phyloP scores from a whole-genome alignment of 2,329 filamentous ascomycete genomes.

The Seiridium unicorne region DNA sequence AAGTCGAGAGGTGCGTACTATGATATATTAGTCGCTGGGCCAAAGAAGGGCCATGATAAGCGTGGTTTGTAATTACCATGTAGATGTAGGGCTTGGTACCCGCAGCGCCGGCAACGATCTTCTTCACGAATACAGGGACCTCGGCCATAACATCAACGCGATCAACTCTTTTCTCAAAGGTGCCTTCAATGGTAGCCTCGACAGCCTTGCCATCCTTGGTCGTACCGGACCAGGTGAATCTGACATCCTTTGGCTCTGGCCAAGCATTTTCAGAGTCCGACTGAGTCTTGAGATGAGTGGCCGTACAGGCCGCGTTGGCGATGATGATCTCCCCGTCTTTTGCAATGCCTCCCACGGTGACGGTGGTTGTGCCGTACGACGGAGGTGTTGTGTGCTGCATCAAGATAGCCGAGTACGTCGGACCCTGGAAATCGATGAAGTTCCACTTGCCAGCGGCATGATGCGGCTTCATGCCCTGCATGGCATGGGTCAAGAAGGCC shows the following conservation, averaged over 20 bases:
- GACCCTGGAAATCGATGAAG: constrained; percentile 87
- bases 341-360: constrained; percentile 79
- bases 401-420: constrained; percentile 80
- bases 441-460: constrained; percentile 93
- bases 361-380: constrained; percentile 83
- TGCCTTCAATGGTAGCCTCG: constrained; percentile 66
- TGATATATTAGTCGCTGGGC: constrained; percentile 1
- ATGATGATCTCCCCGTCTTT: constrained; percentile 79
- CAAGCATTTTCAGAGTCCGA: constrained; percentile 79
- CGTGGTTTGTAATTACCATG: constrained; percentile 57
- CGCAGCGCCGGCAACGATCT: constrained; percentile 81
- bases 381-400: constrained; percentile 96
- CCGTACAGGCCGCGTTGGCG: constrained; percentile 65
- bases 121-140: constrained; percentile 93
- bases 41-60: constrained; percentile 18
- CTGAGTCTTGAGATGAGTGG: constrained; percentile 67
- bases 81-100: constrained; percentile 98
- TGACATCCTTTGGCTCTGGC: constrained; percentile 78
- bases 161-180: constrained; percentile 70
- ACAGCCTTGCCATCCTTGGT: constrained; percentile 74
- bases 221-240: constrained; percentile 76
- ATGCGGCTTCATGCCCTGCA: constrained; percentile 99
- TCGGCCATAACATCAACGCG: constrained; percentile 95
- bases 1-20: constrained; percentile 71
- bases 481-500: constrained; percentile 77